Percentiles rank a stretch among this genome's conserved stretches.
phyloP scores from a whole-genome alignment of 208 protist species.

The Phytomonas serpens region DNA sequence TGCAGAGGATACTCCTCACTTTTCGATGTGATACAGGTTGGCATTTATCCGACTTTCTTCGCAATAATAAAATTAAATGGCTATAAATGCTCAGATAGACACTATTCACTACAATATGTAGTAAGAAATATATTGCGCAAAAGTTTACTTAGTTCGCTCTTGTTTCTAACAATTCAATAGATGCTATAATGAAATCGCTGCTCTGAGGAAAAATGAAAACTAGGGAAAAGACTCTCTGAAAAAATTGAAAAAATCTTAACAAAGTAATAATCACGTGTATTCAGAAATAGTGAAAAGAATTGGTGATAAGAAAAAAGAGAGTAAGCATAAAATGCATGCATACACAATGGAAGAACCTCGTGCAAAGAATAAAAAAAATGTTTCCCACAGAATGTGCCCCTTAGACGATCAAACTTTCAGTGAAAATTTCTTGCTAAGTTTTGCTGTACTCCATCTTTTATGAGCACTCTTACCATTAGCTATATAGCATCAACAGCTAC shows the following conservation, averaged over 20 bases:
- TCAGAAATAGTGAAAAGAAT: neutral
- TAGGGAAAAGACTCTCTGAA: neutral
- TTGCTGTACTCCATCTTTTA: neutral
- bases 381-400: neutral
- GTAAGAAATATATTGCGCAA: slow-evolving; percentile 16
- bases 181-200: neutral
- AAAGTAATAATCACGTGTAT: neutral
- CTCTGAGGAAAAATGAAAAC: neutral
- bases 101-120: neutral
- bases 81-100: slow-evolving; percentile 2
- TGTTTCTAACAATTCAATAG: neutral
- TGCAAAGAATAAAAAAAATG: neutral
- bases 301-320: neutral
- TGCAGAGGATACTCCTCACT: neutral
- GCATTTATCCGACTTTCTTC: slow-evolving; percentile 4
- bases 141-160: slow-evolving; percentile 6
- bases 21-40: neutral
- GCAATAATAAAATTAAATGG: slow-evolving; percentile 15
- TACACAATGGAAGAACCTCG: neutral
- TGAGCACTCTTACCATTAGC: neutral
- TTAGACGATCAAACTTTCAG: neutral
- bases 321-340: neutral
- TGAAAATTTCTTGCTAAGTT: neutral
- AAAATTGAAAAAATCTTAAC: neutral
- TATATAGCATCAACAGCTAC: neutral